Percentiles rank a stretch among this genome's conserved stretches.
These are phyloP conservation scores for Alectoria sarmentosa DNA, from an alignment of 495 filamentous ascomycete genomes.

Conservation along the genomic window DNA sequence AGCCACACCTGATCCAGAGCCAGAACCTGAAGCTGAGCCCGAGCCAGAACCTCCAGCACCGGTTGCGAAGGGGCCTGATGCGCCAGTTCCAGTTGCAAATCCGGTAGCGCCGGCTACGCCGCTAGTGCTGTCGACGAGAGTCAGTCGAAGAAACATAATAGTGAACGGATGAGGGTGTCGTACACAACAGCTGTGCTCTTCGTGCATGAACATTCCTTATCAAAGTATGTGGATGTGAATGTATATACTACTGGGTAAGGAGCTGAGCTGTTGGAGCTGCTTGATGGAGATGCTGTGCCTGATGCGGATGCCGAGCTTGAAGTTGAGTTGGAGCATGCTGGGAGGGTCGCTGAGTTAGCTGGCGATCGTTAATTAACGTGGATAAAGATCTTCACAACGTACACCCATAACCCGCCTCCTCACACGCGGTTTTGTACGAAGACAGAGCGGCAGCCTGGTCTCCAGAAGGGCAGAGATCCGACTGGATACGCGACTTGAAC, in stretches of 20 bases:
- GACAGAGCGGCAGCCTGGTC: conserved; percentile 12
- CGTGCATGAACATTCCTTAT: conserved; percentile 26
- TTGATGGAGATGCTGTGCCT: conserved; percentile 15
- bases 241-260: conserved; percentile 25
- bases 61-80: conserved; percentile 8
- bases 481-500: conserved; percentile 20
- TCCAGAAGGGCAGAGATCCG: conserved; percentile 19
- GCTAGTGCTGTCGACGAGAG: neutral
- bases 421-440: conserved; percentile 20
- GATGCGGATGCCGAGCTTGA: conserved; percentile 17
- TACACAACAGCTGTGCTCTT: conserved; percentile 22
- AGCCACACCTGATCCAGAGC: conserved; percentile 13
- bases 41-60: conserved; percentile 14
- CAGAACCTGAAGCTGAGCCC: conserved; percentile 12
- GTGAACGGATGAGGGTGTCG: neutral
- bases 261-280: conserved; percentile 18
- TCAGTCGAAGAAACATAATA: neutral
- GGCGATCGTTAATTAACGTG: neutral
- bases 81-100: conserved; percentile 16
- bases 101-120: conserved; percentile 18
- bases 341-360: conserved; percentile 8
- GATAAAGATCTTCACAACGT: neutral
- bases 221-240: conserved; percentile 26
- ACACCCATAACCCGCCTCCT: conserved; percentile 19
- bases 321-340: conserved; percentile 20